Base-by-base conservation (phyloP, 352 stramenopile species). In the Phytophthora pinifolia region DNA sequence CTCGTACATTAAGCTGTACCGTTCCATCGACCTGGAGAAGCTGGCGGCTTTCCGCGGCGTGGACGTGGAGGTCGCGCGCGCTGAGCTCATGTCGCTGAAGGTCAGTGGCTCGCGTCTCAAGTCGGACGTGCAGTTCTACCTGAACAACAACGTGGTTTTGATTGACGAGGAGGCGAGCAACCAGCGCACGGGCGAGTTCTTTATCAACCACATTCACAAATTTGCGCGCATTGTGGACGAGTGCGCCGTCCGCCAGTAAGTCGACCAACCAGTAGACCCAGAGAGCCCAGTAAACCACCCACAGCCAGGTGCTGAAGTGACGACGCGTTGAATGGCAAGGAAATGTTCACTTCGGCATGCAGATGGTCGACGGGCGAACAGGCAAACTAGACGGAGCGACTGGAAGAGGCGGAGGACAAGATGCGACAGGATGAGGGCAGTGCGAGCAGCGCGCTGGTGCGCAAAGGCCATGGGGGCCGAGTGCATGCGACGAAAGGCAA, bases 1-100 rank as follows among this genome's bases (percentile, higher is more conserved):
- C 48, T 98, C 89, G 43, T 98, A 98, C 79, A 83, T 99, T 63
- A 98, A 97, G 63, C 76, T 99, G 6, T 99, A 99, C 77, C 97
- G 93, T 6, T 98, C 92, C 39, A 98, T 99, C 67, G 80, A 86
- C 34, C 68, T 98, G 31, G 83, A 82, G 33, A 99, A 99, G 76
- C 80, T 99, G 20, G 90, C 90, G 15, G 74, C 76, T 34, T 98
- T 98, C 76, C 83, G 83, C 30, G 85, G 81, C 45, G 72, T 95
- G 45, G 82, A 90, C 35, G 59, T 80, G 1, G 83, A 90, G 55
- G 59, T 70, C 10, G 76, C 84, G 30, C 82, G 82, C 36, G 72
- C 75, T 9, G 83, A 95, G 67, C 67, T 92, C n/a, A 86, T 95
- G 63, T 71, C 81, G 18, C 68, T 90, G 53, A 93, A 95, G 69